Conservation (phyloP, 2,329 filamentous ascomycete species). For the Fonsecaea multimorphosa region DNA sequence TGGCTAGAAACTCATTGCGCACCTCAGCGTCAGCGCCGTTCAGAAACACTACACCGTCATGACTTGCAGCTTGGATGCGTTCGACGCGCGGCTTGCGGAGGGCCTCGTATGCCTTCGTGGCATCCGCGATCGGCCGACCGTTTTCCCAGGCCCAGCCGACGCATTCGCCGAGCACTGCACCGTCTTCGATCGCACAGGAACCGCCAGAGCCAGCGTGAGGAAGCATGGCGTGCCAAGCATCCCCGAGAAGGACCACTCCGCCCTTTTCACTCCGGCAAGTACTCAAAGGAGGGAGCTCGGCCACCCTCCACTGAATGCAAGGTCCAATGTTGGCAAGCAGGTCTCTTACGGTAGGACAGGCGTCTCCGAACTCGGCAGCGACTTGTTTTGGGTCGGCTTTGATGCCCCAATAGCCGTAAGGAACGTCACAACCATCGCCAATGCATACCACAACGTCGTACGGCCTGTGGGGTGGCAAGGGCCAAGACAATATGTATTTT, state of each 20-base stretch:
- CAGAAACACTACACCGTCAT: constrained; percentile 8
- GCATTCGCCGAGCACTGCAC: constrained; percentile 18
- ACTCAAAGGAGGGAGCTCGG: constrained; percentile 18
- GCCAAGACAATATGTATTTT: constrained; percentile 14
- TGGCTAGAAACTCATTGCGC: constrained; percentile 4
- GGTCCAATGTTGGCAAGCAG: constrained; percentile 12
- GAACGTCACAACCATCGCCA: constrained; percentile 14
- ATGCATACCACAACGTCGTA: constrained; percentile 17
- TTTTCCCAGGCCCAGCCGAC: constrained; percentile 14
- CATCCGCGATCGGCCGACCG: constrained; percentile 10
- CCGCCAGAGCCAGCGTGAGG: constrained; percentile 18
- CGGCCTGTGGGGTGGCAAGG: constrained; percentile 11
- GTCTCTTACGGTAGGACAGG: constrained; percentile 11
- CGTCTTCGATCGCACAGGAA: constrained; percentile 17
- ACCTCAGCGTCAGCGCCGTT: neutral
- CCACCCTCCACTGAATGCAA: constrained; percentile 14
- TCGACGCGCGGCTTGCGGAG: constrained; percentile 21
- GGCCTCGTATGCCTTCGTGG: constrained; percentile 14
- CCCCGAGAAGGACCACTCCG: constrained; percentile 13
- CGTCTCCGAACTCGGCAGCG: constrained; percentile 14
- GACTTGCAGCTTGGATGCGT: constrained; percentile 14
- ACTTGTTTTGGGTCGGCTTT: constrained; percentile 13
- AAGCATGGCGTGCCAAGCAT: constrained; percentile 20
- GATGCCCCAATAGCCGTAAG: constrained; percentile 17
- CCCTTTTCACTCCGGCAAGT: constrained; percentile 18